Conservation (phyloP, 495 filamentous ascomycete species). For the Hypoxylon intermedium region DNA sequence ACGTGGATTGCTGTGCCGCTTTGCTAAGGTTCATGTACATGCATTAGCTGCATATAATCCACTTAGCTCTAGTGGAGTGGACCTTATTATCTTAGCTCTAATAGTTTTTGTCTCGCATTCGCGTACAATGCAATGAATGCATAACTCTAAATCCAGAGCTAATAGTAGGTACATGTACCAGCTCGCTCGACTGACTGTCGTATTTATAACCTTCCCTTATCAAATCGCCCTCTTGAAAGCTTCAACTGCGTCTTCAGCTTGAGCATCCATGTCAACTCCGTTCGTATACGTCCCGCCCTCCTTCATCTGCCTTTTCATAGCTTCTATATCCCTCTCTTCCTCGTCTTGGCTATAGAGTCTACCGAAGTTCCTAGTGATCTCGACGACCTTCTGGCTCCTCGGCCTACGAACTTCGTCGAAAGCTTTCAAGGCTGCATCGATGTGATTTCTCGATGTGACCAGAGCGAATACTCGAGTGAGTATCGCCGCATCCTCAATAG, state of each 20-base stretch:
- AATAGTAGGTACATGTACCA: too few species aligned
- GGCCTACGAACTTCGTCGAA: not conserved
- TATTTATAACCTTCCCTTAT: not conserved
- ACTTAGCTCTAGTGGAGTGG: too few species aligned
- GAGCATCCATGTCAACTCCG: not conserved
- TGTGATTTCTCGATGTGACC: not conserved
- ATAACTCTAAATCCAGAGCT: too few species aligned
- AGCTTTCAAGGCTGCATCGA: not conserved
- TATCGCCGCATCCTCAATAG: constrained; percentile 51
- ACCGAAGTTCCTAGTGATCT: not conserved
- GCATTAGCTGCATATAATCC: too few species aligned
- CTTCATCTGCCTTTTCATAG: not conserved
- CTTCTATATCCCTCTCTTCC: not conserved
- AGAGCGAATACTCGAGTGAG: not conserved
- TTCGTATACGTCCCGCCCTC: not conserved
- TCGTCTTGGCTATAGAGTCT: not conserved
- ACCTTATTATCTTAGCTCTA: too few species aligned
- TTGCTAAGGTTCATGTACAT: too few species aligned
- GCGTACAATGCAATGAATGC: too few species aligned
- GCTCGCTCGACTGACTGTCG: too few species aligned
- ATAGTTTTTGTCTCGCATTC: too few species aligned
- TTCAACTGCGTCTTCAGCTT: not conserved
- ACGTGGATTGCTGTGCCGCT: too few species aligned
- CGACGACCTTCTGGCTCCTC: not conserved
- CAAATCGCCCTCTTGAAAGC: not conserved